A percentile compares a stretch with the other conserved stretches of the same genome.
Conservation (phyloP, 2,329 filamentous ascomycete genomes). For the Neonectria neomacrospora region DNA sequence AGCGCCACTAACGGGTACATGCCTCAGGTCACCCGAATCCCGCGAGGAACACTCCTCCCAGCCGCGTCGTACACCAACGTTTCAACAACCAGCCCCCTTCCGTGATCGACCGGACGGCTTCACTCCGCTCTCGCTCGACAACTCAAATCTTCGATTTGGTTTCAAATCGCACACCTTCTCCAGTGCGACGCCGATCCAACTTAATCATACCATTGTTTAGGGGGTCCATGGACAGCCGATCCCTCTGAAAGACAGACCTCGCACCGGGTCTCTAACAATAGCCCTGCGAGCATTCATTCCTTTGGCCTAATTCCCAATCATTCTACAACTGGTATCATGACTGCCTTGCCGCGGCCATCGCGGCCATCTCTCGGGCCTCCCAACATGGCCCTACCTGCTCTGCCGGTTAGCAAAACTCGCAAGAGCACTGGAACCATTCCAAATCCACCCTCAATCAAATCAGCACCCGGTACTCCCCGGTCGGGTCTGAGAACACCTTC, state of each 20-base stretch:
- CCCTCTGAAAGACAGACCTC: slow-evolving; percentile 35
- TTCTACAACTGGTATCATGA: slow-evolving; percentile 47
- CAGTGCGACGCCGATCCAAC: slow-evolving; percentile 32
- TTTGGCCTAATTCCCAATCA: slow-evolving; percentile 20
- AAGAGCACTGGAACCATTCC: slow-evolving; percentile 68
- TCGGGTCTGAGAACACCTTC: slow-evolving; percentile 70
- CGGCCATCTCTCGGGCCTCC: slow-evolving; percentile 77
- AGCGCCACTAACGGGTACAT: slow-evolving; percentile 36
- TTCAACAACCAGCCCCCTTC: slow-evolving; percentile 35
- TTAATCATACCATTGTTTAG: slow-evolving; percentile 28
- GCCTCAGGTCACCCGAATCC: slow-evolving; percentile 34
- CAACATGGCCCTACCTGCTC: slow-evolving; percentile 75
- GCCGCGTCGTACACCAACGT: slow-evolving; percentile 34
- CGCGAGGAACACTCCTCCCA: slow-evolving; percentile 31
- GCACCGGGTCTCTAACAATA: slow-evolving; percentile 34
- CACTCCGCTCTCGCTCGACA: slow-evolving; percentile 27
- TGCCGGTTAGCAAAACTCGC: slow-evolving; percentile 78
- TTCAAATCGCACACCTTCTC: slow-evolving; percentile 11
- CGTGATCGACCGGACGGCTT: slow-evolving; percentile 33
- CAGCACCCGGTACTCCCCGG: slow-evolving; percentile 62
- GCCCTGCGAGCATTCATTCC: slow-evolving; percentile 35
- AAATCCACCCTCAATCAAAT: slow-evolving; percentile 51
- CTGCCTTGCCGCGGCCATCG: slow-evolving; percentile 73
- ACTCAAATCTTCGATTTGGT: slow-evolving; percentile 26
- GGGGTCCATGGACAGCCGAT: slow-evolving; percentile 47